Evolutionary conservation across 2,329 filamentous ascomycete genomes (phyloP), one percentile per base, ranked within the genome.

Genomic region (Dactylella cylindrospora): DNA sequence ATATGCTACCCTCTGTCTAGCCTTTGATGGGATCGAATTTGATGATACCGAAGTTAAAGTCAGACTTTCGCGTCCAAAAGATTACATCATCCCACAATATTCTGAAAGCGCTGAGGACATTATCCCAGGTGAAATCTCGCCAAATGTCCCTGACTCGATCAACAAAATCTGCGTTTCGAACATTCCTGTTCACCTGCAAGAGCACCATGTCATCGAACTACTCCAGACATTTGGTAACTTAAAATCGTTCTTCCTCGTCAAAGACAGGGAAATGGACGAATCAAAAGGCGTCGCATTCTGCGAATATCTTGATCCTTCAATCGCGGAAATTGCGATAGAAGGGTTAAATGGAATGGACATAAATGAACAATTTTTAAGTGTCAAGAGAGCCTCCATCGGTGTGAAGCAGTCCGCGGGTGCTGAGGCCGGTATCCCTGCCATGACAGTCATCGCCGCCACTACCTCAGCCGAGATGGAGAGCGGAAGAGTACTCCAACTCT

Each of bases 81-180:
- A 86, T 66, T 74, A 77, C 49, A 77, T 76, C 69, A 94, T 94
- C 33, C 96, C 95, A 75, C 93, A 98, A 73, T 98, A 97, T 73
- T 95, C 97, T 68, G 84, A 86, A 10, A 78, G 86, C 26, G 81
- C 81, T 1, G 86, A 90, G 40, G 80, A 84, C 32, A 85, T 85
- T 68, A 83, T 90, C 69, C 84, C 85, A 29, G 88, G 88, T 3
- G 81, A 87, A 1, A 79, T 96, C 29, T 87, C 89, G 1, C 86
- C 80, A 65, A 76, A 88, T 15, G 93, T 98, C 12, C 83, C 90
- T 7, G 93, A 99, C 71, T 94, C 89, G 2, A 85, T 90, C 13
- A 90, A 95, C 78, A 99, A 99, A 77, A 86, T 99, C 67, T 88
- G 88, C 73, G 84, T 98, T 67, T 83, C 88, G 43, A 94, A 95